Conservation (phyloP, 306 rosid species). For the Inga laurina region DNA sequence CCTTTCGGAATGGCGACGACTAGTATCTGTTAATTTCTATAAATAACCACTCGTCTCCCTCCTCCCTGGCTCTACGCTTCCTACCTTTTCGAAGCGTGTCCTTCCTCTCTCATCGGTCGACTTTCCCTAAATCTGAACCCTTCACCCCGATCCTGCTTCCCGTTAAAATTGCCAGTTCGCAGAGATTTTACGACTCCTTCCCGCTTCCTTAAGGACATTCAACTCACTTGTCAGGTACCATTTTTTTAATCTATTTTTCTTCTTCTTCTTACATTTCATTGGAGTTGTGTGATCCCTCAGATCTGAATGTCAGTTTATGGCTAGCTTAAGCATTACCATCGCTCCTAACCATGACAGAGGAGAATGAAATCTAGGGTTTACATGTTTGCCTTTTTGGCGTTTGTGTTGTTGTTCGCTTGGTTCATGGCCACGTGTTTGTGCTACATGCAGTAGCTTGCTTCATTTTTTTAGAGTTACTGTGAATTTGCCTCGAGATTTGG, state of each 20-base stretch:
- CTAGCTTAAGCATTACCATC: not conserved
- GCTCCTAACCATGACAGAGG: not conserved
- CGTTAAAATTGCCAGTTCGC: not conserved
- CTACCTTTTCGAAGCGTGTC: slow-evolving; percentile 52
- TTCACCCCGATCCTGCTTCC: not conserved
- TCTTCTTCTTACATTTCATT: not conserved
- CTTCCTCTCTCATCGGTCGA: not conserved
- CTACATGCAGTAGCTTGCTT: slow-evolving; percentile 26
- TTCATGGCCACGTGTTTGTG: slow-evolving; percentile 1
- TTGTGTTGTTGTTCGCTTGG: slow-evolving; percentile 11
- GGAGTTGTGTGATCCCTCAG: slow-evolving; percentile 18
- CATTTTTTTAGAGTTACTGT: not conserved
- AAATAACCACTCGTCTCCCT: slow-evolving; percentile 9
- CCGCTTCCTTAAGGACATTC: not conserved
- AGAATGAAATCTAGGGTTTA: slow-evolving; percentile 34
- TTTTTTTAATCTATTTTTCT: not conserved
- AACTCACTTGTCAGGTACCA: slow-evolving; percentile 31
- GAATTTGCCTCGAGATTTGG: slow-evolving; percentile 4
- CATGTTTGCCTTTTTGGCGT: not conserved
- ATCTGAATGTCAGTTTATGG: slow-evolving; percentile 36
- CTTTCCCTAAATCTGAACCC: not conserved
- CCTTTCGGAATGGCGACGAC: not conserved
- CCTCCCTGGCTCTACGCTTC: slow-evolving; percentile 38
- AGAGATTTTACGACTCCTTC: not conserved
- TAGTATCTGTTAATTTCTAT: slow-evolving; percentile 28